A percentile compares a stretch with the other conserved stretches of the same genome.
phyloP scores from a whole-genome alignment of 306 rosid genomes.

The Casuarina cunninghamiana region DNA sequence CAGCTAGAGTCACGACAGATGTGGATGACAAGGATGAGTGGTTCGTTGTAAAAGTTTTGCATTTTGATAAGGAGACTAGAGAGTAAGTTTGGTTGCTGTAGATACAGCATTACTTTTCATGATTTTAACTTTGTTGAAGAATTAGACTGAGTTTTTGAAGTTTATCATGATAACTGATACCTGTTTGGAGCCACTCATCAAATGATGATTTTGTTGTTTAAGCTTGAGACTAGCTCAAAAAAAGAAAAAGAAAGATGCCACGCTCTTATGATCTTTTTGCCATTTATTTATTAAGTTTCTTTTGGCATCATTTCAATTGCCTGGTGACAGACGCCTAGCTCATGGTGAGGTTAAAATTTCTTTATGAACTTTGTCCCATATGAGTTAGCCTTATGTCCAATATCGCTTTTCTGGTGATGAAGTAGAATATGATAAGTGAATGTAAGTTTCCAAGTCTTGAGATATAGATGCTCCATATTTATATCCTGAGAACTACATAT shows the following conservation, averaged over 20 bases:
- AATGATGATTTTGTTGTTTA: background rate
- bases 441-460: background rate
- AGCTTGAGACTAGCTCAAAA: background rate
- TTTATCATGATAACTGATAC: slow-evolving; percentile 12
- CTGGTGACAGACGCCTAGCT: background rate
- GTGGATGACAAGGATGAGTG: slow-evolving; percentile 94
- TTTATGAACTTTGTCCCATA: background rate
- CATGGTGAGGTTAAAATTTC: background rate
- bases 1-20: slow-evolving; percentile 85
- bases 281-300: slow-evolving; percentile 1
- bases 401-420: background rate
- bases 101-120: background rate
- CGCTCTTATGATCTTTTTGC: background rate
- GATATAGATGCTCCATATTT: background rate
- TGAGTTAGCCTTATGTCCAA: background rate
- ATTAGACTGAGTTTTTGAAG: background rate
- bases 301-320: background rate
- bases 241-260: background rate
- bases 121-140: slow-evolving; percentile 12
- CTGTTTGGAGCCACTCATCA: background rate
- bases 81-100: slow-evolving; percentile 59
- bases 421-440: background rate
- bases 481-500: background rate
- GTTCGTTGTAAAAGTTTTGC: slow-evolving; percentile 92
- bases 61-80: slow-evolving; percentile 89